Conservation (phyloP, 106 monocot genomes). For the Vanilla planifolia region DNA sequence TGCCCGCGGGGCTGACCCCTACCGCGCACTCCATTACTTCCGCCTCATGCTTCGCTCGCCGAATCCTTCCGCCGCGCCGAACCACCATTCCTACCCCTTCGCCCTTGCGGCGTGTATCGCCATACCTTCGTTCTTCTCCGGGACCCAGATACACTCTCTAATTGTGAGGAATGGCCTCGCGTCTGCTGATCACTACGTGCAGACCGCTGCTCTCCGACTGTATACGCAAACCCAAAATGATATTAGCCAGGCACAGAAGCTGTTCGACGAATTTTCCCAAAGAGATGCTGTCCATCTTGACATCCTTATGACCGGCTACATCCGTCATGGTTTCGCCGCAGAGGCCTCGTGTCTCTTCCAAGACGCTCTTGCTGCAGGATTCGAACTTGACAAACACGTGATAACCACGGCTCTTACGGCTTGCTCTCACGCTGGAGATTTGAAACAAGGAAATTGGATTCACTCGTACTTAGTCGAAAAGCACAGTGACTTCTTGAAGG, state of each 20-base stretch:
- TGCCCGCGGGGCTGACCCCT: slow-evolving; percentile 13
- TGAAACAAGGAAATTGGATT: slow-evolving; percentile 39
- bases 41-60: slow-evolving; percentile 5
- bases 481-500: slow-evolving; percentile 1
- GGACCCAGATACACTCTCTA: slow-evolving; percentile 44
- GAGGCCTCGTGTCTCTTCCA: slow-evolving; percentile 26
- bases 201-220: slow-evolving; percentile 43
- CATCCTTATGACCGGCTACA: slow-evolving; percentile 48
- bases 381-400: slow-evolving; percentile 25
- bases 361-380: slow-evolving; percentile 3
- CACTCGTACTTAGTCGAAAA: slow-evolving; percentile 20
- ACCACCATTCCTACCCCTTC: slow-evolving; percentile 62
- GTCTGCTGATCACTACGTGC: slow-evolving; percentile 49
- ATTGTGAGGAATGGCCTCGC: slow-evolving; percentile 34
- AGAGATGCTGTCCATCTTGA: slow-evolving; percentile 47
- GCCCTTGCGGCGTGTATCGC: slow-evolving; percentile 32
- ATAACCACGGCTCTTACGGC: slow-evolving; percentile 51
- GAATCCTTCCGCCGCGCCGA: slow-evolving; percentile 8
- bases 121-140: slow-evolving; percentile 12
- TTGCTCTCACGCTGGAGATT: slow-evolving; percentile 40
- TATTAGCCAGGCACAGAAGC: slow-evolving; percentile 8
- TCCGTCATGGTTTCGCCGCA: slow-evolving; percentile 13
- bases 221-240: slow-evolving; percentile 6
- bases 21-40: slow-evolving; percentile 19
- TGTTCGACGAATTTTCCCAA: slow-evolving; percentile 47